These are phyloP conservation scores for Blastobotrys americana DNA, from an alignment of 805 yeast genomes.

Conservation along the genomic window DNA sequence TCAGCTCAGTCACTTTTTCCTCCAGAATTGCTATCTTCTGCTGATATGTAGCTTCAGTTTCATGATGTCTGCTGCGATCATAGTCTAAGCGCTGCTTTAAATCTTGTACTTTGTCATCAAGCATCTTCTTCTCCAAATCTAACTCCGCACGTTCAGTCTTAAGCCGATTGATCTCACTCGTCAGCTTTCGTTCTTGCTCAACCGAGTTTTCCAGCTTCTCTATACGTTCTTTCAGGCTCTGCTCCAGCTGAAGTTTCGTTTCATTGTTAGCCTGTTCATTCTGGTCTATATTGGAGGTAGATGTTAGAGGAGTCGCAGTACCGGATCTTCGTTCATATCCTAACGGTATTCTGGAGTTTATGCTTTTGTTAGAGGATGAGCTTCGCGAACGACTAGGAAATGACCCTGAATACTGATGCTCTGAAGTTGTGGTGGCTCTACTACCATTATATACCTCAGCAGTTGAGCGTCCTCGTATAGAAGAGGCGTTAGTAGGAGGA, in stretches of 20 bases:
- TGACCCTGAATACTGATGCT: too few relatives aligned
- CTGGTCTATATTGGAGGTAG: too few relatives aligned
- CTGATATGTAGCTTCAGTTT: background rate
- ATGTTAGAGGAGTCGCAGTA: too few relatives aligned
- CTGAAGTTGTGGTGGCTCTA: too few relatives aligned
- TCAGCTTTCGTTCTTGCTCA: conserved; percentile 3
- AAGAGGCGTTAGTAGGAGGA: background rate
- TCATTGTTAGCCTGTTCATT: too few relatives aligned
- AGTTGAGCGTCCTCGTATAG: background rate
- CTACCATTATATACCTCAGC: too few relatives aligned
- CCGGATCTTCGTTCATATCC: too few relatives aligned
- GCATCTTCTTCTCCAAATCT: conserved; percentile 33
- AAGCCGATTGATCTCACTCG: conserved; percentile 14
- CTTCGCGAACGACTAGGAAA: too few relatives aligned
- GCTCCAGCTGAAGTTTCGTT: too few relatives aligned
- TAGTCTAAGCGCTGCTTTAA: conserved; percentile 6
- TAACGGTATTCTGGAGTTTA: too few relatives aligned
- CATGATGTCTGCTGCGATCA: background rate
- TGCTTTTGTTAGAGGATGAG: too few relatives aligned
- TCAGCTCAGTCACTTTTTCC: conserved; percentile 2
- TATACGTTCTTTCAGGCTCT: background rate
- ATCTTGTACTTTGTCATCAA: conserved; percentile 29
- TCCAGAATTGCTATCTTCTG: conserved; percentile 1
- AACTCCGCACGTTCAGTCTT: conserved; percentile 35
- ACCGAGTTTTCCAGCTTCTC: background rate